Percentiles rank a stretch among this genome's conserved stretches.
Conservation (phyloP, 805 yeast genomes). For the Schwanniomyces vanrijiae region DNA sequence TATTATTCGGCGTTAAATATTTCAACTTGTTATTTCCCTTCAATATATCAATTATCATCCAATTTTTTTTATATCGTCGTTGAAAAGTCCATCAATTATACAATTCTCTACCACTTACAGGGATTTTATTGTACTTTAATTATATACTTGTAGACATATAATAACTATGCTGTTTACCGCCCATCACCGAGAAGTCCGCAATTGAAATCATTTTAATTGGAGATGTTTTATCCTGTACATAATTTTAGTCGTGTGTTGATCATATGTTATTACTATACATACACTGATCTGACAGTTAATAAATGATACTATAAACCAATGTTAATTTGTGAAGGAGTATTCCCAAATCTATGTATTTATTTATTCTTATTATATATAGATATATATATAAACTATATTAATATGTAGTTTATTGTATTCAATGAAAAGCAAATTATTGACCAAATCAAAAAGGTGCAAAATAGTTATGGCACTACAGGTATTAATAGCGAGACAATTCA, state of each 20-base stretch:
- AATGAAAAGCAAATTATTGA: too few relatives aligned
- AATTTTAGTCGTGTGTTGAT: not conserved
- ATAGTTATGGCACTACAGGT: too few relatives aligned
- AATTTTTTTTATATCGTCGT: not conserved
- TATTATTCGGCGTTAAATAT: not conserved
- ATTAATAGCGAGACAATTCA: too few relatives aligned
- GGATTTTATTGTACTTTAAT: not conserved
- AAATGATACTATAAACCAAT: too few relatives aligned
- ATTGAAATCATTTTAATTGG: conserved; percentile 3
- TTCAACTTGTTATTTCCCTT: not conserved
- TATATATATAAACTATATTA: too few relatives aligned
- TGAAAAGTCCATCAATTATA: not conserved
- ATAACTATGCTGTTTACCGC: not conserved
- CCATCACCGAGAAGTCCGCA: not conserved
- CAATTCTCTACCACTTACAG: not conserved
- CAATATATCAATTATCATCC: conserved; percentile 1
- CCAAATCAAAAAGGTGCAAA: too few relatives aligned
- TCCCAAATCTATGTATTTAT: too few relatives aligned
- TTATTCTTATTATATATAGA: too few relatives aligned
- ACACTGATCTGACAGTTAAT: not conserved
- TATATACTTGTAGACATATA: not conserved
- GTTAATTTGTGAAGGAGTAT: too few relatives aligned
- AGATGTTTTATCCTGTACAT: not conserved
- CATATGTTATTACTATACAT: not conserved
- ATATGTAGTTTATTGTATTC: too few relatives aligned